A percentile compares a stretch with the other conserved stretches of the same genome.
Evolutionary conservation across 2,329 filamentous ascomycete species (phyloP).

Genomic region (Sclerotiophoma versabilis): DNA sequence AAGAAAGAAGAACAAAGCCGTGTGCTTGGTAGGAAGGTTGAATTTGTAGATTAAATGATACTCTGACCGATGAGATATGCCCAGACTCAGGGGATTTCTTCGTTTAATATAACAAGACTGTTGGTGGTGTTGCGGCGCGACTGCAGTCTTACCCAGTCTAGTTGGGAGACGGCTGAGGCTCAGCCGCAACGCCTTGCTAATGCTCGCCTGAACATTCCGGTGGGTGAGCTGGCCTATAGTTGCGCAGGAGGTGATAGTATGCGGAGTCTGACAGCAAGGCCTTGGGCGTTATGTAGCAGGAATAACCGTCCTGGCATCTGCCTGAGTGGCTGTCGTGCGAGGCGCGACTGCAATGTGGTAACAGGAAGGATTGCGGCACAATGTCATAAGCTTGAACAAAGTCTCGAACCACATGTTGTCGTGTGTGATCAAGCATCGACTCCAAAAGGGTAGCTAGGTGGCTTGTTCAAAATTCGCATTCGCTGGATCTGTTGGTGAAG

Average conservation of each 20-base stretch:
- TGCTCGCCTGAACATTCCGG: not conserved
- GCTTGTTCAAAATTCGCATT: not conserved
- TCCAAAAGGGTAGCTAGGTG: not conserved
- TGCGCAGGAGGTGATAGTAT: slow-evolving; percentile 1
- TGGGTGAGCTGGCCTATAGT: slow-evolving; percentile 1
- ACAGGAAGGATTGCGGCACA: slow-evolving; percentile 10
- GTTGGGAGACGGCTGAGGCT: slow-evolving; percentile 6
- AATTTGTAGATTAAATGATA: not conserved
- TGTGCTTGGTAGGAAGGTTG: not conserved
- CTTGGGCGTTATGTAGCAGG: not conserved
- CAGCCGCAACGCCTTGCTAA: slow-evolving; percentile 18
- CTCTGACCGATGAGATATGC: not conserved
- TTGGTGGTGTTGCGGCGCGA: slow-evolving; percentile 9
- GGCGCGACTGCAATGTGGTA: slow-evolving; percentile 1
- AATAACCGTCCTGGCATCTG: not conserved
- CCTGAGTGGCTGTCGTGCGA: not conserved
- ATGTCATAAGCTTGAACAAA: slow-evolving; percentile 5
- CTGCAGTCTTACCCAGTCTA: not conserved
- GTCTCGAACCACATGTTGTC: not conserved
- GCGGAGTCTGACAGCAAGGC: slow-evolving; percentile 1
- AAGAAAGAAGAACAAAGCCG: not conserved
- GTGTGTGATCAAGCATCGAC: not conserved
- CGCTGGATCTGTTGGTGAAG: not conserved
- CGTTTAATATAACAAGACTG: not conserved
- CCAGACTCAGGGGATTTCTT: not conserved